phyloP scores from a whole-genome alignment of 2,329 filamentous ascomycete genomes.

The Colletotrichum phormii region DNA sequence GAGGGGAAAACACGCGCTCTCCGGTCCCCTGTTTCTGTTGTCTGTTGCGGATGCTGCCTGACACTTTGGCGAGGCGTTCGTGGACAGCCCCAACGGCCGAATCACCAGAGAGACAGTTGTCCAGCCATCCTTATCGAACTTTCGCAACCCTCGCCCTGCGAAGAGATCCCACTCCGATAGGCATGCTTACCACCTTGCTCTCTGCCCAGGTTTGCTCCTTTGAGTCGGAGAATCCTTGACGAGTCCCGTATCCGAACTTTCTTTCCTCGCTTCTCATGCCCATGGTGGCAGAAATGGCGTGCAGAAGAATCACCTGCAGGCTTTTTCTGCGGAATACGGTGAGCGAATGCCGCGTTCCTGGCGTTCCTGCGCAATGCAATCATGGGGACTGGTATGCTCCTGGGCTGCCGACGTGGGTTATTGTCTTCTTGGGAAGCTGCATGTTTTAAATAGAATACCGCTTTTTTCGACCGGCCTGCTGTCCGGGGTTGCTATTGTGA shows the following conservation, averaged over 20 bases:
- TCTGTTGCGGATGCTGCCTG: not conserved
- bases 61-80: not conserved
- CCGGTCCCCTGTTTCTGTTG: not conserved
- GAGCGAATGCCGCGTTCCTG: constrained; percentile 26
- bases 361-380: constrained; percentile 18
- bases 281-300: constrained; percentile 23
- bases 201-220: not conserved
- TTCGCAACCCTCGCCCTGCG: not conserved
- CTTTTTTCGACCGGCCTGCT: not conserved
- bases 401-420: not conserved
- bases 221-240: not conserved
- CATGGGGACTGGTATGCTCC: constrained; percentile 12
- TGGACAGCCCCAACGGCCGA: not conserved
- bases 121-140: constrained; percentile 7
- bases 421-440: constrained; percentile 10
- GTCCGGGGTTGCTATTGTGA: not conserved
- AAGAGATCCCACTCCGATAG: constrained; percentile 12
- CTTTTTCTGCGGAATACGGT: constrained; percentile 1
- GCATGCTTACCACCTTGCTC: not conserved
- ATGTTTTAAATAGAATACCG: constrained; percentile 31
- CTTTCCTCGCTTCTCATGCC: constrained; percentile 5
- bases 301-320: constrained; percentile 22
- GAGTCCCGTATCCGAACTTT: constrained; percentile 22
- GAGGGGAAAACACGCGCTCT: not conserved
- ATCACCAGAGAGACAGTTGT: constrained; percentile 26